Evolutionary conservation across 2,329 filamentous ascomycete genomes (phyloP).

Genomic region (Cercospora berteroae): DNA sequence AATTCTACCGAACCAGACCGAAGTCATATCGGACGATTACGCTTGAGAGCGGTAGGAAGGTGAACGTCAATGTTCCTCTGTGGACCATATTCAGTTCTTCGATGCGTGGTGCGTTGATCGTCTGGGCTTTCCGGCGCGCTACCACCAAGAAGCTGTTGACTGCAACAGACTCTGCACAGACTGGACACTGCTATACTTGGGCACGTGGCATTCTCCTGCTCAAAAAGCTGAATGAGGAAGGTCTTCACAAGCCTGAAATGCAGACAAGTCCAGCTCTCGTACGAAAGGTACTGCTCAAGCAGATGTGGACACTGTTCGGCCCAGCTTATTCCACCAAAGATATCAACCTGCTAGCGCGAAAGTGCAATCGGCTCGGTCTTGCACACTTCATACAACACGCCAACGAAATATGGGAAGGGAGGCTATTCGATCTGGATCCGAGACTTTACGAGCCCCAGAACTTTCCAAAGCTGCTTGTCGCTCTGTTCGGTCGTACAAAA

Average conservation of each 20-base stretch:
- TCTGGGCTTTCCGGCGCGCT: conserved; percentile 36
- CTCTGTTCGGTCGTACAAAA: conserved; percentile 26
- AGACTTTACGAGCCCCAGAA: conserved; percentile 18
- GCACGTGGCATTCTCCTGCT: conserved; percentile 35
- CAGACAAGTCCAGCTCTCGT: conserved; percentile 18
- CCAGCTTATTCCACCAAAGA: conserved; percentile 29
- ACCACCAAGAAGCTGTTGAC: conserved; percentile 17
- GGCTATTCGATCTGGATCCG: conserved; percentile 22
- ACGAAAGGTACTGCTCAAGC: conserved; percentile 27
- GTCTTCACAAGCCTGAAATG: conserved; percentile 25
- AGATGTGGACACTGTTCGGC: conserved; percentile 40
- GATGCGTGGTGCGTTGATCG: conserved; percentile 35
- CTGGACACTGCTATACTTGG: conserved; percentile 26
- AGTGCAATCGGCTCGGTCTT: conserved; percentile 28
- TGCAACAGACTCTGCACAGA: not conserved
- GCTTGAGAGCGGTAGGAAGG: not conserved
- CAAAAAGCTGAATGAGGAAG: conserved; percentile 26
- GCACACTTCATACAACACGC: conserved; percentile 34
- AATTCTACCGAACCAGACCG: conserved; percentile 16
- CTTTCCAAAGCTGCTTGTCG: conserved; percentile 20
- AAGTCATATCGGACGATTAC: not conserved
- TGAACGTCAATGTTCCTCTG: not conserved
- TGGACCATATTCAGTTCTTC: conserved; percentile 23
- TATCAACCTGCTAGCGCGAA: conserved; percentile 25
- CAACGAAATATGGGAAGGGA: conserved; percentile 31